Conservation (phyloP, 2,329 filamentous ascomycete species). For the Sclerotinia glacialis region DNA sequence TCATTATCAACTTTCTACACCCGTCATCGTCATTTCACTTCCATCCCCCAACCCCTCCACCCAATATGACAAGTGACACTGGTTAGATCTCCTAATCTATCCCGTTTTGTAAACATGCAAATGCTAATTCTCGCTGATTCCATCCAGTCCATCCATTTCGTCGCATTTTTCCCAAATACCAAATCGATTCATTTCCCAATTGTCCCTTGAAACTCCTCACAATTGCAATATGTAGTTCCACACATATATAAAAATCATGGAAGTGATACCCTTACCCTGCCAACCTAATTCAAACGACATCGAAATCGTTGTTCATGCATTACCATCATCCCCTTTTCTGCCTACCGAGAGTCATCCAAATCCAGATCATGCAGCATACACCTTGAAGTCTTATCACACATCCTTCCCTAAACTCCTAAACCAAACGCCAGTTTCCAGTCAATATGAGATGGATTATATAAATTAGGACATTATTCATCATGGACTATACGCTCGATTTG, state of each 20-base stretch:
- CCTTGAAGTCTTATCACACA: slow-evolving; percentile 31
- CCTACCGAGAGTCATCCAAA: slow-evolving; percentile 21
- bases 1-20: neutral
- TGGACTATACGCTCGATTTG: slow-evolving; percentile 6
- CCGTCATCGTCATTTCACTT: neutral
- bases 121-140: slow-evolving; percentile 7
- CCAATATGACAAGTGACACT: slow-evolving; percentile 1
- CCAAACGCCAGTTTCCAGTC: slow-evolving; percentile 35
- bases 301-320: slow-evolving; percentile 17
- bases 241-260: slow-evolving; percentile 20
- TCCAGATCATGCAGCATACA: slow-evolving; percentile 27
- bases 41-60: neutral
- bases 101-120: slow-evolving; percentile 10
- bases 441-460: slow-evolving; percentile 28
- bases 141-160: neutral
- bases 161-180: slow-evolving; percentile 4
- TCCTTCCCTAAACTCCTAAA: slow-evolving; percentile 32
- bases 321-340: slow-evolving; percentile 21
- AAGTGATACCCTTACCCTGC: slow-evolving; percentile 11
- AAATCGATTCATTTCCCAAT: slow-evolving; percentile 2
- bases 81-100: slow-evolving; percentile 1
- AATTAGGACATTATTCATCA: slow-evolving; percentile 31
- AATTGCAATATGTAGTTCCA: slow-evolving; percentile 16
- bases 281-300: slow-evolving; percentile 10
- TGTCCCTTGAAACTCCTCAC: slow-evolving; percentile 13